Conservation (phyloP, 768 basidiomycete species). For the Tricholoma terreum region DNA sequence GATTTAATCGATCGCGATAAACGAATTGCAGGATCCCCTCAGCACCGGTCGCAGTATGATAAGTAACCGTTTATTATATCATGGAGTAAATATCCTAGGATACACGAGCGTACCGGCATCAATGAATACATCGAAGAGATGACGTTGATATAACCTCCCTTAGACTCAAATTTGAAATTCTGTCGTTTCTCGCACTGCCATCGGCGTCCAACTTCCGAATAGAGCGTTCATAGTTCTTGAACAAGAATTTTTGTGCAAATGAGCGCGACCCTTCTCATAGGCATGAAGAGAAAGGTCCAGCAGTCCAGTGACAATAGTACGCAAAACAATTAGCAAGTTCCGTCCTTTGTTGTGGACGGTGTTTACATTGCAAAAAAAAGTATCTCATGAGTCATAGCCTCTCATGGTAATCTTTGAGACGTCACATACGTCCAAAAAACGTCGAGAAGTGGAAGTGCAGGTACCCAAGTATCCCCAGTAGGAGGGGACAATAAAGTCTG, state of each 20-base stretch:
- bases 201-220: not conserved
- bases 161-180: too few species aligned
- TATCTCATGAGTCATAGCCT: not conserved
- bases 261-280: not conserved
- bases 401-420: not conserved
- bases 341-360: not conserved
- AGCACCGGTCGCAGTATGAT: not conserved
- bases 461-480: not conserved
- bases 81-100: not conserved
- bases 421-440: not conserved
- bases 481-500: too few species aligned
- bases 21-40: not conserved
- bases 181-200: too few species aligned
- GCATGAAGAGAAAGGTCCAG: not conserved
- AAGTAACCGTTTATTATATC: not conserved
- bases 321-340: not conserved
- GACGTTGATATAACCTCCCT: not conserved
- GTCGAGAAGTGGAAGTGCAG: not conserved
- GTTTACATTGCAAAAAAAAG: not conserved
- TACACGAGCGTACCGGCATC: not conserved
- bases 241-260: not conserved
- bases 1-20: not conserved
- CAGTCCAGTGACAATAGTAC: not conserved
- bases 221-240: not conserved
- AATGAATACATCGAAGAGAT: not conserved